These are phyloP conservation scores for Colletotrichum salicis DNA, from an alignment of 2,329 filamentous ascomycete genomes.

Conservation along the genomic window DNA sequence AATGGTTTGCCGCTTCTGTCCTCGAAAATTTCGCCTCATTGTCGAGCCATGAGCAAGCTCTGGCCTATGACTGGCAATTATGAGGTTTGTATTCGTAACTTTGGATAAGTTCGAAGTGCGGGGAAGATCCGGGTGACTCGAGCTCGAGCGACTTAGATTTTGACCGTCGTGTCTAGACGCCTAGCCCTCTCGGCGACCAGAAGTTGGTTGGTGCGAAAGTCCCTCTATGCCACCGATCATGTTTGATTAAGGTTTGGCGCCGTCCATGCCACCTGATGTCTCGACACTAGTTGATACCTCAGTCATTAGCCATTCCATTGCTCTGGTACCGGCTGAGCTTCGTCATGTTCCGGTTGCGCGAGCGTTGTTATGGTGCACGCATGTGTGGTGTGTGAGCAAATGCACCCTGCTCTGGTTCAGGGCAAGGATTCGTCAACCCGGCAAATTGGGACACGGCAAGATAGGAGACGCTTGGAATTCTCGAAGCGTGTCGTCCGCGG, in stretches of 20 bases:
- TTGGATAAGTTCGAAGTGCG: background rate
- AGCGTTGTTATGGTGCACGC: background rate
- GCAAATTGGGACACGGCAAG: slow-evolving; percentile 19
- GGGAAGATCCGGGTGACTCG: slow-evolving; percentile 6
- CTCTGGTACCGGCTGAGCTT: slow-evolving; percentile 7
- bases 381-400: background rate
- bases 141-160: background rate
- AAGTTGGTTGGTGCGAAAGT: slow-evolving; percentile 20
- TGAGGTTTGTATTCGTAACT: background rate
- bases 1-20: background rate
- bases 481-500: background rate
- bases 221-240: slow-evolving; percentile 11
- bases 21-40: background rate
- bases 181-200: background rate
- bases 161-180: background rate
- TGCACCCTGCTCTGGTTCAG: background rate
- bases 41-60: background rate
- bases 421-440: background rate
- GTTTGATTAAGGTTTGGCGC: slow-evolving; percentile 35
- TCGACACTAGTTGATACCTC: slow-evolving; percentile 1
- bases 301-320: slow-evolving; percentile 10
- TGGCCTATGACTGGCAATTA: background rate
- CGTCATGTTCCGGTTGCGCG: background rate
- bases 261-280: slow-evolving; percentile 25
- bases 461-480: slow-evolving; percentile 5